These are phyloP conservation scores for Gossypium australe DNA, from an alignment of 345 rosid species.

Conservation along the genomic window DNA sequence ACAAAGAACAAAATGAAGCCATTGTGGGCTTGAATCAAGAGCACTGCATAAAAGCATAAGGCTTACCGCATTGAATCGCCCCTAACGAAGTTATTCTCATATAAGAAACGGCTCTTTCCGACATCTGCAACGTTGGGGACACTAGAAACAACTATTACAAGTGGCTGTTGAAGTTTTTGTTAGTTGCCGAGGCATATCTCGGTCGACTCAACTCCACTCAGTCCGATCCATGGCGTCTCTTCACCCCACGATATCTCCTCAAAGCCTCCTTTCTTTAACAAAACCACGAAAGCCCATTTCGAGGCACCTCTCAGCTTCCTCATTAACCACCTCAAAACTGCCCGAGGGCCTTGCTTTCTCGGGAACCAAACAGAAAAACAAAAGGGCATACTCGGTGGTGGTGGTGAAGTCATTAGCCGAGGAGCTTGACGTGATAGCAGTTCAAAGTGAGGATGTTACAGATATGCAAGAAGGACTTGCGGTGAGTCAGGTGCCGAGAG, in stretches of 20 bases:
- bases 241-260: constrained; percentile 48
- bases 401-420: constrained; percentile 44
- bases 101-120: background rate
- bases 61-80: background rate
- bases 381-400: constrained; percentile 23
- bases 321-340: constrained; percentile 19
- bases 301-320: constrained; percentile 17
- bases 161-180: background rate
- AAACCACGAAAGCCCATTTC: constrained; percentile 35
- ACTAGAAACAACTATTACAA: background rate
- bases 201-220: constrained; percentile 17
- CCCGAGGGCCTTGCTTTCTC: constrained; percentile 28
- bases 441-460: constrained; percentile 47
- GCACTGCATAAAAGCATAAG: background rate
- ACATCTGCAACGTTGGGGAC: background rate
- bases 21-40: background rate
- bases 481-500: constrained; percentile 45
- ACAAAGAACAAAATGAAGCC: background rate
- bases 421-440: constrained; percentile 56
- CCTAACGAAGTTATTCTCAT: background rate
- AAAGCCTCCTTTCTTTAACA: constrained; percentile 42
- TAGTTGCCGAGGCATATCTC: constrained; percentile 31
- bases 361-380: constrained; percentile 34
- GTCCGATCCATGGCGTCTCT: constrained; percentile 64
- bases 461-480: constrained; percentile 55